Percentiles rank a stretch among this genome's conserved stretches.
phyloP scores from a whole-genome alignment of 2,329 filamentous ascomycete genomes.

The Daldinia sp. region DNA sequence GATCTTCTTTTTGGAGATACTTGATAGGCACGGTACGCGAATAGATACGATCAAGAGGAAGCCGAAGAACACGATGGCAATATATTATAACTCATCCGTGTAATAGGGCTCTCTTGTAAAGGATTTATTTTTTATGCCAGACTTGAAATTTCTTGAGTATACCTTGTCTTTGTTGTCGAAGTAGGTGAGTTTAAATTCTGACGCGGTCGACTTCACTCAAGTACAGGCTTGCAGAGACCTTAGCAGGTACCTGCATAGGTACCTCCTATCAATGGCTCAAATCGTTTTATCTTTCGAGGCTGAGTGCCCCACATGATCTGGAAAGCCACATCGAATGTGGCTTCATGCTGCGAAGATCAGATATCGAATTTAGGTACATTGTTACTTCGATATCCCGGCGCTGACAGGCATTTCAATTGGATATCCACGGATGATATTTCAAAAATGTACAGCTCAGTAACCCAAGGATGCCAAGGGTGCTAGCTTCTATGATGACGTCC shows the following conservation, averaged over 20 bases:
- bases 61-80: neutral
- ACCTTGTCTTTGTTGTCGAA: slow-evolving; percentile 9
- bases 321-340: slow-evolving; percentile 13
- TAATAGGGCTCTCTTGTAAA: neutral
- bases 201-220: neutral
- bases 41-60: neutral
- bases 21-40: neutral
- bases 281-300: neutral
- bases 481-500: slow-evolving; percentile 25
- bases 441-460: slow-evolving; percentile 10
- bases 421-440: neutral
- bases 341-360: neutral
- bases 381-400: slow-evolving; percentile 8
- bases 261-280: neutral
- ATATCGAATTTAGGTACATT: neutral
- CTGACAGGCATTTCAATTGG: slow-evolving; percentile 19
- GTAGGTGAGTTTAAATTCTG: slow-evolving; percentile 7
- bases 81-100: slow-evolving; percentile 2
- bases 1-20: neutral
- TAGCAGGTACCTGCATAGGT: neutral
- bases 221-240: slow-evolving; percentile 3
- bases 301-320: neutral
- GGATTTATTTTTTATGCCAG: neutral
- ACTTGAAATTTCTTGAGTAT: neutral
- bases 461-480: slow-evolving; percentile 10